Evolutionary conservation across 768 basidiomycete genomes (phyloP).

Genomic region (Nidularia sp.): DNA sequence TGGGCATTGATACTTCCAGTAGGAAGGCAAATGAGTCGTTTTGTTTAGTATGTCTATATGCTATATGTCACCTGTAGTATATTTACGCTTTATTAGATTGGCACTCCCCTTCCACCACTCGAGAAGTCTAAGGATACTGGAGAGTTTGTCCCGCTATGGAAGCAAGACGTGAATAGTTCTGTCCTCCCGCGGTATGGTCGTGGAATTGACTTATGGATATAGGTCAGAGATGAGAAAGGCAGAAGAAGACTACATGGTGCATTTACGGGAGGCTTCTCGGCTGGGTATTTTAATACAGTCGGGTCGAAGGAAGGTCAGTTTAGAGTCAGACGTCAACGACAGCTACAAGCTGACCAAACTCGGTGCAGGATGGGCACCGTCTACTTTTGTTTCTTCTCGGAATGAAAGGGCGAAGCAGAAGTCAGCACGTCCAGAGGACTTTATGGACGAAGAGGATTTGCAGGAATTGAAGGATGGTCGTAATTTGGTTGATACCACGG

Average conservation of each 20-base stretch:
- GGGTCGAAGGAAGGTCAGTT: constrained; percentile 89
- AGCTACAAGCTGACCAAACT: not conserved
- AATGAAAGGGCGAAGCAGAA: constrained; percentile 65
- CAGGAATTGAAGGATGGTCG: constrained; percentile 74
- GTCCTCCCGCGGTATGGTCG: not conserved
- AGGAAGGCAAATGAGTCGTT: constrained; percentile 78
- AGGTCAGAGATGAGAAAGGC: constrained; percentile 94
- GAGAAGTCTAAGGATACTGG: constrained; percentile 89
- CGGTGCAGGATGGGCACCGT: constrained; percentile 86
- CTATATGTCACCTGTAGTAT: not conserved
- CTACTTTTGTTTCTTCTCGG: constrained; percentile 90
- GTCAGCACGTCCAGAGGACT: constrained; percentile 76
- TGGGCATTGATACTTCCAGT: constrained; percentile 71
- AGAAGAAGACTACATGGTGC: constrained; percentile 93
- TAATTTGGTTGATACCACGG: constrained; percentile 73
- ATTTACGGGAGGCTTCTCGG: constrained; percentile 97
- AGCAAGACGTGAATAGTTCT: constrained; percentile 70
- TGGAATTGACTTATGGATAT: not conserved
- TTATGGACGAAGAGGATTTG: constrained; percentile 99
- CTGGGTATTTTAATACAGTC: constrained; percentile 94
- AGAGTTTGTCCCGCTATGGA: constrained; percentile 97
- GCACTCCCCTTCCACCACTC: constrained; percentile 91
- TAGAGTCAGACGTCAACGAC: not conserved
- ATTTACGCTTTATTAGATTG: constrained; percentile 52
- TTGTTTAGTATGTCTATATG: constrained; percentile 55